Percentiles rank a stretch among this genome's conserved stretches.
Conservation (phyloP, 2,329 filamentous ascomycete species). For the Trichoderma atrobrunneum region DNA sequence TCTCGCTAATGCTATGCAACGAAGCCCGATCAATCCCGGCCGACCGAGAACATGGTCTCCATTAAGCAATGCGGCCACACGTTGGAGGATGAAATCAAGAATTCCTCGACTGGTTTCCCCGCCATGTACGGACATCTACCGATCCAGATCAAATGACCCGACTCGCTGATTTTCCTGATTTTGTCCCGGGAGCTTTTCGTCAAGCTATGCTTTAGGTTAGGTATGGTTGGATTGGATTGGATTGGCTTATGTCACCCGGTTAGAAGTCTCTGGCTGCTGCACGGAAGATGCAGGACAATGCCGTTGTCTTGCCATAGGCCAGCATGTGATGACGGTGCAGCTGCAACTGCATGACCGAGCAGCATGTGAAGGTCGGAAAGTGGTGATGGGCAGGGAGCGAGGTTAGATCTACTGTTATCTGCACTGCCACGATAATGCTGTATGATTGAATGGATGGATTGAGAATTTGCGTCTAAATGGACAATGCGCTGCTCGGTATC, state of each 20-base stretch:
- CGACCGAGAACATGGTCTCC: neutral
- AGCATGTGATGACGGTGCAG: conserved; percentile 18
- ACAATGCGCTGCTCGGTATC: neutral
- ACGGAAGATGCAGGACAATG: conserved; percentile 10
- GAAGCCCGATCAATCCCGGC: neutral
- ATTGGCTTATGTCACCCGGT: neutral
- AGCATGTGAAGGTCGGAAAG: neutral
- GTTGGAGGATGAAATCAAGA: neutral
- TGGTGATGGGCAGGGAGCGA: neutral
- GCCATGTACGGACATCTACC: neutral
- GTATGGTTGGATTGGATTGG: neutral
- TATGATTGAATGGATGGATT: neutral
- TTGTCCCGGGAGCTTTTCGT: neutral
- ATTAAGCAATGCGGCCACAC: neutral
- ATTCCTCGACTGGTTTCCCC: neutral
- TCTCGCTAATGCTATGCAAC: neutral
- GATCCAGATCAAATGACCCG: neutral
- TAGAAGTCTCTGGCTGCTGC: neutral
- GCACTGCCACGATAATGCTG: neutral
- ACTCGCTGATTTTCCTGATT: neutral
- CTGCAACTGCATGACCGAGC: neutral
- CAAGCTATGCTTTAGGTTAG: neutral
- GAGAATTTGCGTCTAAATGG: neutral
- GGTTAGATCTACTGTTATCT: neutral
- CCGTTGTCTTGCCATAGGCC: neutral